Evolutionary conservation across 2,329 filamentous ascomycete species (phyloP), one percentile per base, ranked within the genome.

Genomic region (Ascochyta koolunga): DNA sequence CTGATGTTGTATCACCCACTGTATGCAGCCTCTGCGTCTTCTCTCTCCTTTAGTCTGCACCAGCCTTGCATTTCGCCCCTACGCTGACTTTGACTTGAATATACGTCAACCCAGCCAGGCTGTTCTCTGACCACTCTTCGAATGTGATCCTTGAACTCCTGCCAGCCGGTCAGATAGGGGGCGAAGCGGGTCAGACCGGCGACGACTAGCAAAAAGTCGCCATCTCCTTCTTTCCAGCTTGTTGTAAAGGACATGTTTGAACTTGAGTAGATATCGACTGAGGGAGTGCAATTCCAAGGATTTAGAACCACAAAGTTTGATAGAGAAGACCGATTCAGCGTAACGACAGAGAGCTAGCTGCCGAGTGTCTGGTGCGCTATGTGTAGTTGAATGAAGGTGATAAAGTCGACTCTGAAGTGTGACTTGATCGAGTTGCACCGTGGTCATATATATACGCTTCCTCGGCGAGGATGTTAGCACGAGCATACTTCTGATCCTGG

Each of bases 101-200:
- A 61, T 4, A 75, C 68, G n/a, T 75, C 66, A 11, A 67, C 67
- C 73, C 72, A 75, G 2, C 72, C 72, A 16, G 73, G 73, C 27
- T 75, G 72, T 39, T 70, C 64, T 41, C 67, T 67, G 18, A 74
- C 66, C 8, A 64, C 59, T 45, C 62, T 68, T 8, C 73, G 66
- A 24, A 74, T 64, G 24, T 70, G 58, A 32, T 76, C 73, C 55
- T 76, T 76, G 60, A 75, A 70, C n/a, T 68, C 65, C 64, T 71
- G 65, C 73, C 73, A 76, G 6, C 61, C 67, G 1, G 57, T 47
- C 29, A 74, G 47, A 38, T 67, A 72, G 2, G 69, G 65, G 21
- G 67, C 67, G 50, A 63, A 59, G 5, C 60, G 62, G 8, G 54
- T 64, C 15, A 53, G 52, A 5, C 69, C 71, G 42, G 65, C 69